Percentiles rank a stretch among this genome's conserved stretches.
phyloP scores from a whole-genome alignment of 805 yeast genomes.

The Wickerhamiella nectarea region DNA sequence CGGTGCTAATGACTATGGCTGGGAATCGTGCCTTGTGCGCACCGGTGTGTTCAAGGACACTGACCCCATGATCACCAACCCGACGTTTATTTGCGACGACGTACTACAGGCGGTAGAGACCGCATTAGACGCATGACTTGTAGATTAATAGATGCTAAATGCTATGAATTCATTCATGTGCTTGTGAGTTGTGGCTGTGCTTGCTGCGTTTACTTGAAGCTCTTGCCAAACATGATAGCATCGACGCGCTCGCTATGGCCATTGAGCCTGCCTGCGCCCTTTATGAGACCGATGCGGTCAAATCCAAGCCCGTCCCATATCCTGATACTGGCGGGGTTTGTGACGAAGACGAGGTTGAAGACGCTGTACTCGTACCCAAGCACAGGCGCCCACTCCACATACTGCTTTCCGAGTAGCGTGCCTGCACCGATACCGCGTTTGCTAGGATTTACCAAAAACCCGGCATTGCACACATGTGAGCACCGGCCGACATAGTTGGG shows the following conservation, averaged over 20 bases:
- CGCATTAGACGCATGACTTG: constrained; percentile 6
- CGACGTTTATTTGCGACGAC: constrained; percentile 38
- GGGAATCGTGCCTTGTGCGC: constrained; percentile 72
- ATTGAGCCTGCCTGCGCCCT: constrained; percentile 59
- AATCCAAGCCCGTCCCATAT: constrained; percentile 82
- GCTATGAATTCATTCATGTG: too few species aligned
- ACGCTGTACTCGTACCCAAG: constrained; percentile 74
- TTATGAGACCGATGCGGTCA: constrained; percentile 59
- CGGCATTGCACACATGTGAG: constrained; percentile 79
- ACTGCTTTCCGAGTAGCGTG: constrained; percentile 49
- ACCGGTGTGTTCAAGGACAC: constrained; percentile 77
- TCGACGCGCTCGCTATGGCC: constrained; percentile 53
- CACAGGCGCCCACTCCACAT: constrained; percentile 57
- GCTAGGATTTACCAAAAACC: constrained; percentile 52
- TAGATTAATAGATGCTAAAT: background rate
- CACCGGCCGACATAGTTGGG: constrained; percentile 81
- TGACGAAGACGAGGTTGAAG: constrained; percentile 74
- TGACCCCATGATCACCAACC: constrained; percentile 28
- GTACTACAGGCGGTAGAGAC: constrained; percentile 38
- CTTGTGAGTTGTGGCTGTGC: too few species aligned
- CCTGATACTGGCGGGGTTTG: constrained; percentile 57
- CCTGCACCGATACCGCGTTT: constrained; percentile 63
- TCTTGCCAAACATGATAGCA: constrained; percentile 64
- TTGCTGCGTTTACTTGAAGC: too few species aligned
- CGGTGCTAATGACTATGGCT: constrained; percentile 79